These are phyloP conservation scores for Mortierella sp. DNA, from an alignment of 371 early-diverging fungal genomes.

Conservation along the genomic window DNA sequence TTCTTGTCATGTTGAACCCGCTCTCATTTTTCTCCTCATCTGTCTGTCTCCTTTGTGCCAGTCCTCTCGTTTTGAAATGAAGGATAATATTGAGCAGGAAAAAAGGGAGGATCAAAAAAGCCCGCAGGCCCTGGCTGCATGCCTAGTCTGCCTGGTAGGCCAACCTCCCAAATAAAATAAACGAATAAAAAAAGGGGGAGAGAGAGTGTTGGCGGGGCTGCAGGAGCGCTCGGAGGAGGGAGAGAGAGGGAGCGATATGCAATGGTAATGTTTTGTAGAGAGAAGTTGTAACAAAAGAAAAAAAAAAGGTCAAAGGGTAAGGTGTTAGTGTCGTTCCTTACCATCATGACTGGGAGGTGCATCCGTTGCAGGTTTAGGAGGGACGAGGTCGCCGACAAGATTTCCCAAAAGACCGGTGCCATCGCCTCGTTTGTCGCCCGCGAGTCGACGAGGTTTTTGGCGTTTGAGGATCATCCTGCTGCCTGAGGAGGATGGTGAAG, in stretches of 20 bases:
- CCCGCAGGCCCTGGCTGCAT: neutral
- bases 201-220: neutral
- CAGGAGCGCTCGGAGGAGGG: neutral
- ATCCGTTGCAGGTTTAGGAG: neutral
- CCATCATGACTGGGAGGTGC: neutral
- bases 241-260: neutral
- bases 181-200: neutral
- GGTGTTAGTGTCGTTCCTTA: neutral
- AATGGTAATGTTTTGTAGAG: neutral
- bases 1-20: neutral
- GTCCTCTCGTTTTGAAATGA: neutral
- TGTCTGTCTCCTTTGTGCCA: neutral
- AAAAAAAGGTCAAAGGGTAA: too few species aligned
- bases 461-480: slow-evolving; percentile 8
- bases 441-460: slow-evolving; percentile 33
- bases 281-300: neutral
- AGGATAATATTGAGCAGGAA: neutral
- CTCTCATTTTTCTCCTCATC: neutral
- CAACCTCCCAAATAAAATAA: neutral
- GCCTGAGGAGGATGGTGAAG: neutral
- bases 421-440: slow-evolving; percentile 29
- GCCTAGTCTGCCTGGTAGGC: neutral
- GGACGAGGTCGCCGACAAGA: neutral
- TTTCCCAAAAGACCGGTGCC: neutral
- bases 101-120: neutral